A percentile compares a stretch with the other conserved stretches of the same genome.
phyloP scores from a whole-genome alignment of 2,329 filamentous ascomycete species.

The Corniculantispora saksenae region DNA sequence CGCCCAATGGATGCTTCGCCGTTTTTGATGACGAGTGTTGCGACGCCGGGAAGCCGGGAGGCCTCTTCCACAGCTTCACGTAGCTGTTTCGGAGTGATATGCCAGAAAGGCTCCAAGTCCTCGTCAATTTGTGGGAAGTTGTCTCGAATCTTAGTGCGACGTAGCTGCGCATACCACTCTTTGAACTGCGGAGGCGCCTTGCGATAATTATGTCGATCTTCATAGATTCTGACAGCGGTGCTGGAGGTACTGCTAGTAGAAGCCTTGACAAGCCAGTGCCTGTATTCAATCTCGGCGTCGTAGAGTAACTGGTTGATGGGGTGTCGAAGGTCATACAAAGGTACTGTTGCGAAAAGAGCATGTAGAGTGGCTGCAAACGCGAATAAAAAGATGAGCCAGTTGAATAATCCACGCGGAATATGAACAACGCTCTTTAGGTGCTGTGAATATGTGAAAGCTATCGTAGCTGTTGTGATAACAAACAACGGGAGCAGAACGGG shows the following conservation, averaged over 20 bases:
- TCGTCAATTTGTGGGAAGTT: conserved; percentile 78
- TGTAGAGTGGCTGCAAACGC: background rate
- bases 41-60: conserved; percentile 44
- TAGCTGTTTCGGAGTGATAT: conserved; percentile 66
- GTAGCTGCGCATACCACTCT: conserved; percentile 80
- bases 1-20: conserved; percentile 53
- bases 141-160: conserved; percentile 73
- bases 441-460: conserved; percentile 45
- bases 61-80: conserved; percentile 55
- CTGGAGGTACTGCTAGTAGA: conserved; percentile 48
- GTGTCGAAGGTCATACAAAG: conserved; percentile 38
- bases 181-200: conserved; percentile 80
- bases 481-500: conserved; percentile 41
- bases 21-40: conserved; percentile 59
- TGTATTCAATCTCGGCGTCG: conserved; percentile 46
- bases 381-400: background rate
- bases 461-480: conserved; percentile 43
- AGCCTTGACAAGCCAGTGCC: conserved; percentile 51
- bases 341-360: conserved; percentile 38
- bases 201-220: conserved; percentile 59
- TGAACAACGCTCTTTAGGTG: conserved; percentile 46
- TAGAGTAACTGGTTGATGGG: conserved; percentile 53
- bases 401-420: conserved; percentile 36
- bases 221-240: conserved; percentile 51
- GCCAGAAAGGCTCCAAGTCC: conserved; percentile 77